Conservation (phyloP, 139 green algal species). For the Picochlorum sp. region DNA sequence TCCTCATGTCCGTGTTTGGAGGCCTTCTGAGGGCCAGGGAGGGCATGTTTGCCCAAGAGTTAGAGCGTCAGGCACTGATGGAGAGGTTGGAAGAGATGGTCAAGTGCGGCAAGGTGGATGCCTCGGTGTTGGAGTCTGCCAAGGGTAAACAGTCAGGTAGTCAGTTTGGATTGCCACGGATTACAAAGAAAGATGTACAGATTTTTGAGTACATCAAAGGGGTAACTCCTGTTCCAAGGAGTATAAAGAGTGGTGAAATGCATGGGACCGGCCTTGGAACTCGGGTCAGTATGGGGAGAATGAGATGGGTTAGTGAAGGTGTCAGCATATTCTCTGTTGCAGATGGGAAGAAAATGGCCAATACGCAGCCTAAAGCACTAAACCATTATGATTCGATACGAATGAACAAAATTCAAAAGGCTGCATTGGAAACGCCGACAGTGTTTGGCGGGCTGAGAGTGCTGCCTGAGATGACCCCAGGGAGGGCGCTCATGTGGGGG, state of each 20-base stretch:
- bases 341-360: slow-evolving; percentile 35
- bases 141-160: neutral
- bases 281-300: slow-evolving; percentile 14
- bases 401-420: slow-evolving; percentile 16
- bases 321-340: slow-evolving; percentile 40
- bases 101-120: neutral
- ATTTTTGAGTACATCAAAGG: slow-evolving; percentile 11
- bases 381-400: slow-evolving; percentile 31
- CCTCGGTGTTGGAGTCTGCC: neutral
- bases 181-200: slow-evolving; percentile 6
- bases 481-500: slow-evolving; percentile 39
- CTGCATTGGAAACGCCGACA: slow-evolving; percentile 27
- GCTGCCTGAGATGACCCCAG: slow-evolving; percentile 11
- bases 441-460: slow-evolving; percentile 11
- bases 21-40: neutral
- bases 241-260: neutral
- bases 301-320: slow-evolving; percentile 13
- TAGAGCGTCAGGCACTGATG: neutral
- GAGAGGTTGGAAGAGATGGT: slow-evolving; percentile 1
- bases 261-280: slow-evolving; percentile 2
- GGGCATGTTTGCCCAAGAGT: neutral
- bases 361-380: slow-evolving; percentile 8
- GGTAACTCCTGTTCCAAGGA: neutral
- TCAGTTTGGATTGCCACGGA: neutral
- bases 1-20: neutral